Base-by-base conservation (phyloP, 805 yeast species). In the Danielozyma ontarioensis region DNA sequence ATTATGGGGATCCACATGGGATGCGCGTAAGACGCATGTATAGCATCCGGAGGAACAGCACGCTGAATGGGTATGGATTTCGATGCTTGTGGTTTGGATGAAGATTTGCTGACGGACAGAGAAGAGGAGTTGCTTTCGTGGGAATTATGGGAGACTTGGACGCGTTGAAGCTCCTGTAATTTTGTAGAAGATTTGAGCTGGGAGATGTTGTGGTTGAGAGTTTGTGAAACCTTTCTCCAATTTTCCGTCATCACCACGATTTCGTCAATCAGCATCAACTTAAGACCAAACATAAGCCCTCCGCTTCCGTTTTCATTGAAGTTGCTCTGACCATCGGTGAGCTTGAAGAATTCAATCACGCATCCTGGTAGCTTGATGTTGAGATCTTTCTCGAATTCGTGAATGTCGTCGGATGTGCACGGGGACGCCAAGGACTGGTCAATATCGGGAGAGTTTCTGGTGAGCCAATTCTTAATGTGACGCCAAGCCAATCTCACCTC, bases 1-100 rank as follows among this genome's bases (percentile, higher is more conserved):
- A 85, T 77, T 33, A 90, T 59, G 3, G 98, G 97, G 38, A 90
- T 78, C 98, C 98, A 90, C 48, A 74, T 76, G 3, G 86, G 78
- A 56, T 86, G 86, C n/a, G 96, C 90, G 58, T 87, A 93, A 5
- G 78, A 77, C 6, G 74, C 71, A 53, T 84, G 83, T 28, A 88
- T 67, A 10, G 79, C 64, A 4, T 79, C 80, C 13, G 83, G 83
- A 6, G 98, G 98, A 12, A 86, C 68, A 1, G 93, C 80, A 37
- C 70, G 70, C 59, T 66, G 72, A 3, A 34, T 82, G 81, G 54
- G 64, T 42, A 50, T 63, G 60, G 12, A 12, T 5, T 10, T 6
- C 7, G 5, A 8, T 10, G 28, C 11, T 17, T 8, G 7, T n/a
- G n/a, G n/a, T 13, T 8, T 8, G 6, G 5, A 17, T 14, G 15